Percentiles rank a stretch among this genome's conserved stretches.
Evolutionary conservation across 176 grass and related monocot species (phyloP).

Genomic region (Ensete glaucum): DNA sequence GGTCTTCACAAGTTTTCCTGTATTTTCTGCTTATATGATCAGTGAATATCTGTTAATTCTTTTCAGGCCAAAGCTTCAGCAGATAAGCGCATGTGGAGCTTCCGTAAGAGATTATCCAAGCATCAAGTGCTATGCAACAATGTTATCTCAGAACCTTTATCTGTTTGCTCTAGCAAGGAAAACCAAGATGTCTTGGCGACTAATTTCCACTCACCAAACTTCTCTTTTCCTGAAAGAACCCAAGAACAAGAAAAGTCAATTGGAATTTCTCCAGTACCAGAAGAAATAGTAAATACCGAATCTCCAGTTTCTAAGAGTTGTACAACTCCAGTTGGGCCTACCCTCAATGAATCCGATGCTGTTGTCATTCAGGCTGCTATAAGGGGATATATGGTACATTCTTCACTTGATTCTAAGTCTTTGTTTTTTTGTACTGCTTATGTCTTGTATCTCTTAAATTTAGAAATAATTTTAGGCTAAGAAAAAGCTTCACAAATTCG

Average conservation of each 20-base stretch:
- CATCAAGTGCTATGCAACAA: slow-evolving; percentile 78
- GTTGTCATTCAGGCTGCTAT: slow-evolving; percentile 55
- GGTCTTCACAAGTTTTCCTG: not conserved
- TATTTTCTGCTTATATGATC: not conserved
- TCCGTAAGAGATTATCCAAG: slow-evolving; percentile 85
- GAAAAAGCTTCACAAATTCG: slow-evolving; percentile 42
- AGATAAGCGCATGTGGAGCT: slow-evolving; percentile 95
- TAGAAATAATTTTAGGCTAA: slow-evolving; percentile 38
- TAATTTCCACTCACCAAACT: slow-evolving; percentile 49
- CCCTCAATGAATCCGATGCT: slow-evolving; percentile 32
- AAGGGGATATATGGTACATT: slow-evolving; percentile 55
- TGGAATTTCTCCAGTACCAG: slow-evolving; percentile 20
- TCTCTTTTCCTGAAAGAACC: slow-evolving; percentile 65
- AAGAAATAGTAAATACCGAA: slow-evolving; percentile 31
- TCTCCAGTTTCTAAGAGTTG: slow-evolving; percentile 24
- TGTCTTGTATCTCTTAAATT: slow-evolving; percentile 15
- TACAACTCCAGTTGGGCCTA: slow-evolving; percentile 21
- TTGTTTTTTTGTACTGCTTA: not conserved
- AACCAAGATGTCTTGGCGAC: slow-evolving; percentile 45
- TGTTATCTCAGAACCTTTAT: slow-evolving; percentile 59
- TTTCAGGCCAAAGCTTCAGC: slow-evolving; percentile 71
- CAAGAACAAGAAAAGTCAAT: slow-evolving; percentile 34
- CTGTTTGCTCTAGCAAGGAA: slow-evolving; percentile 73
- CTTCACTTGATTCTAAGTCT: slow-evolving; percentile 20
- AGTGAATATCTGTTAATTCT: slow-evolving; percentile 1